phyloP scores from a whole-genome alignment of 2,329 filamentous ascomycete genomes.

The Drechslera avenae region DNA sequence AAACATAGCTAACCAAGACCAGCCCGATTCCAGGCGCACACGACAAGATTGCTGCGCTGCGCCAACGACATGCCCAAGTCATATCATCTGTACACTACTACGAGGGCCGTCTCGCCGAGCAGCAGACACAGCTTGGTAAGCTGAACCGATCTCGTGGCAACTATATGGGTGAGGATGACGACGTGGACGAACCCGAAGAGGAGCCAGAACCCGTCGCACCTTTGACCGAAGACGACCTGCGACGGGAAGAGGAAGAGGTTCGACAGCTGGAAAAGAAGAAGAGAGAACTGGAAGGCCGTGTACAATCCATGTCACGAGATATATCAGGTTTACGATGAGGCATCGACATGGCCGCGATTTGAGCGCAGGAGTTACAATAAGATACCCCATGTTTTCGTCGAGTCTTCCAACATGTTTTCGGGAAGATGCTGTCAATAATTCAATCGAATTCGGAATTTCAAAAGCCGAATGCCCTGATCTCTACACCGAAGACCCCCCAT shows the following conservation, averaged over 20 bases:
- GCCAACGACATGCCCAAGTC: conserved; percentile 73
- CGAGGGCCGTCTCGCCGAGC: conserved; percentile 77
- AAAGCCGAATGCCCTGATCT: too few relatives aligned
- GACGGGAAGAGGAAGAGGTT: conserved; percentile 71
- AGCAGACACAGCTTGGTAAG: conserved; percentile 72
- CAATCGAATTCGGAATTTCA: background rate
- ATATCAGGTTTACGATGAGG: conserved; percentile 61
- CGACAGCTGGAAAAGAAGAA: conserved; percentile 68
- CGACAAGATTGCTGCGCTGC: conserved; percentile 75
- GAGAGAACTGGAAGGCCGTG: conserved; percentile 64
- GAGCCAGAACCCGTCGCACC: conserved; percentile 50
- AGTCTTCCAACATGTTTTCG: too few relatives aligned
- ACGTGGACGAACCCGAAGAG: conserved; percentile 53
- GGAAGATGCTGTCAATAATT: too few relatives aligned
- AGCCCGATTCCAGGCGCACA: conserved; percentile 76
- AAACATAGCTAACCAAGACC: conserved; percentile 12
- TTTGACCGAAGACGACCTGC: conserved; percentile 71
- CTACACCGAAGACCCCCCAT: conserved; percentile 39
- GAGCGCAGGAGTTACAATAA: conserved; percentile 7
- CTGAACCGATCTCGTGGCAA: conserved; percentile 69
- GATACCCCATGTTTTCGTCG: conserved; percentile 10
- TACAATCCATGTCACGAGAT: conserved; percentile 71
- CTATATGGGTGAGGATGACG: conserved; percentile 62
- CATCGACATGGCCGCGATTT: background rate
- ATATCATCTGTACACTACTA: conserved; percentile 77